phyloP scores from a whole-genome alignment of 176 grass and related monocot genomes.

The Paspalum notatum region DNA sequence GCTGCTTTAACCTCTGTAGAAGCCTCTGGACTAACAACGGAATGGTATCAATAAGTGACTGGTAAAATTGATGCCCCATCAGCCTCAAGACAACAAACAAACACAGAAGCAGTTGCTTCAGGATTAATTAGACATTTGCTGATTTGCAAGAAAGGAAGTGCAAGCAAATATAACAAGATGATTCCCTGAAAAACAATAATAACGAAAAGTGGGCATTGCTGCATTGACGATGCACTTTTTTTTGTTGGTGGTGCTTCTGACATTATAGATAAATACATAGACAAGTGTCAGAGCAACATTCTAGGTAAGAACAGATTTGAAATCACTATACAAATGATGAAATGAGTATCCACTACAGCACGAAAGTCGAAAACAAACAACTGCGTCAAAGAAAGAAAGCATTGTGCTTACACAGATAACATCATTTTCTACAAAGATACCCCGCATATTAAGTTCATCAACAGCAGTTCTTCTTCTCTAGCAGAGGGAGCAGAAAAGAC shows the following conservation, averaged over 20 bases:
- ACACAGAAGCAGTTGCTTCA: conserved; percentile 3
- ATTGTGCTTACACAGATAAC: conserved; percentile 87
- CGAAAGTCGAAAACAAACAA: background rate
- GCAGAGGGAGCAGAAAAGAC: background rate
- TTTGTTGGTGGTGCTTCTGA: background rate
- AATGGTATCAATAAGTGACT: background rate
- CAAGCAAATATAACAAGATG: background rate
- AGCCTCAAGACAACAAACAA: background rate
- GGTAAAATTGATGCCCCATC: conserved; percentile 13
- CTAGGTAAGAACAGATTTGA: background rate
- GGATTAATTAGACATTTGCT: background rate
- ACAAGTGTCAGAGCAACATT: background rate
- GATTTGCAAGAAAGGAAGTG: background rate
- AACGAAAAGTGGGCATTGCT: background rate
- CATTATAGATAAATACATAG: background rate
- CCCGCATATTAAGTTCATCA: conserved; percentile 96
- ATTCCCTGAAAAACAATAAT: background rate
- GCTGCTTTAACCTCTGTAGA: background rate
- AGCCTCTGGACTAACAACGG: background rate
- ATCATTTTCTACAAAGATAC: conserved; percentile 97
- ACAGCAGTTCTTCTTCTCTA: conserved; percentile 97
- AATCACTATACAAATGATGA: conserved; percentile 13
- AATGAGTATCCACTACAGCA: background rate
- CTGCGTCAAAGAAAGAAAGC: conserved; percentile 15
- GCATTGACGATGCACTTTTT: background rate